These are phyloP conservation scores for Penicillium goetzii DNA, from an alignment of 495 filamentous ascomycete genomes.

Conservation along the genomic window DNA sequence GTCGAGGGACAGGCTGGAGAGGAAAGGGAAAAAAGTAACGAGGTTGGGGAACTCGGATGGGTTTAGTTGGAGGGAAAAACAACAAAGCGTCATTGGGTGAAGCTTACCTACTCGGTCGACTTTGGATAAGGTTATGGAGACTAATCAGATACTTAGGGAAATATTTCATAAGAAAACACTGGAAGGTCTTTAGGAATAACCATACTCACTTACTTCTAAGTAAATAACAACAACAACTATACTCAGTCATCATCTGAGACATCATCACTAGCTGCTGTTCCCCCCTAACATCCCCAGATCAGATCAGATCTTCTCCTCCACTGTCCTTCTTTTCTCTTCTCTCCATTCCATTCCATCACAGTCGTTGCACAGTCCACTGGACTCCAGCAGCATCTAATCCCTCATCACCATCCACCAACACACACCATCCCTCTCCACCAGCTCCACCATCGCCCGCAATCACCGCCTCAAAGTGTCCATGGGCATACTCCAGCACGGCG, in stretches of 20 bases:
- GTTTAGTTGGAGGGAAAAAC: neutral
- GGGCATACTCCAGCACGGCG: conserved; percentile 69
- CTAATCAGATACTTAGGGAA: neutral
- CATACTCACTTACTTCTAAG: neutral
- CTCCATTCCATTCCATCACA: conserved; percentile 28
- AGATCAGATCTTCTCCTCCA: conserved; percentile 1
- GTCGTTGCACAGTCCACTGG: conserved; percentile 47
- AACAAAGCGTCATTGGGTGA: conserved; percentile 2
- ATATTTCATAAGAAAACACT: neutral
- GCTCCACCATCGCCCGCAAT: conserved; percentile 70
- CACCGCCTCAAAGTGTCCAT: conserved; percentile 65
- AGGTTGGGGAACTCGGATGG: conserved; percentile 4
- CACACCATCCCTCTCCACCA: conserved; percentile 84
- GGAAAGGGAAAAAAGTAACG: conserved; percentile 14
- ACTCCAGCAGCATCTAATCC: conserved; percentile 65
- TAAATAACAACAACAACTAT: neutral
- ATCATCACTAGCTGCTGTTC: neutral
- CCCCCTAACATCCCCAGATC: neutral
- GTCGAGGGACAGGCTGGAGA: neutral
- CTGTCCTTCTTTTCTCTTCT: neutral
- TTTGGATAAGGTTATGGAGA: too few species aligned
- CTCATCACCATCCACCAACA: conserved; percentile 84
- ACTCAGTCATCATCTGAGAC: neutral
- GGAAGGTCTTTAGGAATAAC: neutral
- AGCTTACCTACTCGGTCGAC: too few species aligned